Base-by-base conservation (phyloP, 2,329 filamentous ascomycete species). In the Corinectria fuckeliana region DNA sequence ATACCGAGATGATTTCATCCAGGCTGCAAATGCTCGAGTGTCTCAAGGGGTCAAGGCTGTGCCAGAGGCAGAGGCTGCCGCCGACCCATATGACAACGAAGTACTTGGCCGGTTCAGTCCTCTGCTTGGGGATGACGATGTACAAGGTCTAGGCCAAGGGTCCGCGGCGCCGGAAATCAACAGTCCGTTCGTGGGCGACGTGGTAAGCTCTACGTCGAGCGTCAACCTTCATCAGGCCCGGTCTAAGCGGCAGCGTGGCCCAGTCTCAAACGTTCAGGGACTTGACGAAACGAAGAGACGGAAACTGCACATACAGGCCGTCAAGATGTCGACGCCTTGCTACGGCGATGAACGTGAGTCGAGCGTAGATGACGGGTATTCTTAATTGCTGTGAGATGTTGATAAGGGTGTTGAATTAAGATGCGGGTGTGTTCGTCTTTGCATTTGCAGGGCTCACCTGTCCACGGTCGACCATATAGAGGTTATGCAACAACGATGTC, bases 1-100 rank as follows among this genome's bases (percentile, higher is more conserved):
- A 16, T n/a, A 16, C 32, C 32, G 79, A n/a, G 71, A 78, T 56
- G 41, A 39, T 14, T 71, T 77, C 44, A 75, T 78, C 26, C 42
- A 56, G 23, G 58, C 54, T 10, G 72, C 71, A 23, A 76, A 77
- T 50, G 59, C 61, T 5, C n/a, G 32, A 36, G 32, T n/a, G 32
- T 36, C 14, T 36, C 14, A 5, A 36, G 32, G n/a, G n/a, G n/a
- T n/a, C n/a, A n/a, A n/a, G n/a, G n/a, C n/a, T n/a, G n/a, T n/a
- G n/a, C n/a, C 5, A 4, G 14, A 16, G 14, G 16, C 14, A n/a
- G 32, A 3, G 14, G 32, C 14, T 16, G 32, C 32, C 30, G 14
- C 30, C 4, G 30, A 7, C 30, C 7, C 30, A 13, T 7, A 32
- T 13, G 14, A 13, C 32, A 16, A 36, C 5, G 32, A 36, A 36